Conservation (phyloP, 2,329 filamentous ascomycete species). For the Hymenoscyphus salicellus region DNA sequence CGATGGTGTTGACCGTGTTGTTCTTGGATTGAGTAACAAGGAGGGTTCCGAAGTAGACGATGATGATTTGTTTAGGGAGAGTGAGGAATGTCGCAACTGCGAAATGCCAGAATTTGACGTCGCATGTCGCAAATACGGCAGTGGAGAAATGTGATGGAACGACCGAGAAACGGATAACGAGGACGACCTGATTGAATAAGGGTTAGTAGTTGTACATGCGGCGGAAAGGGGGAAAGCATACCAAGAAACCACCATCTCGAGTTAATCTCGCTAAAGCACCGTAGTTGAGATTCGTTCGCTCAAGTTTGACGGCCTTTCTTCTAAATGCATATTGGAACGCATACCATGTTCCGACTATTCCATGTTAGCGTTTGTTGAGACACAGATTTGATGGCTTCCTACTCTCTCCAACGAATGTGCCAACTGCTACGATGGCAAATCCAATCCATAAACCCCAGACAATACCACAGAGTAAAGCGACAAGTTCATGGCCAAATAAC, state of each 20-base stretch:
- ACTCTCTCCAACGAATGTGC: slow-evolving; percentile 43
- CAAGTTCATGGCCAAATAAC: slow-evolving; percentile 43
- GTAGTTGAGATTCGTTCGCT: slow-evolving; percentile 43
- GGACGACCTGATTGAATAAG: slow-evolving; percentile 36
- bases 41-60: slow-evolving; percentile 41
- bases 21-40: slow-evolving; percentile 35
- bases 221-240: slow-evolving; percentile 18
- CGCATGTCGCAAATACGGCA: slow-evolving; percentile 44
- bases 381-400: slow-evolving; percentile 13
- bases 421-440: slow-evolving; percentile 42
- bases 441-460: slow-evolving; percentile 44
- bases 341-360: slow-evolving; percentile 39
- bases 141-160: slow-evolving; percentile 44
- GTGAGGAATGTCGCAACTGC: slow-evolving; percentile 42
- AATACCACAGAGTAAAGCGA: slow-evolving; percentile 43
- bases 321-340: slow-evolving; percentile 41
- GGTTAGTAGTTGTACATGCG: not conserved
- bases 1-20: slow-evolving; percentile 36
- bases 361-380: not conserved
- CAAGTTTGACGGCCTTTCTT: slow-evolving; percentile 38
- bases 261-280: slow-evolving; percentile 41
- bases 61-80: slow-evolving; percentile 43
- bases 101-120: slow-evolving; percentile 43
- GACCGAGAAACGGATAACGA: slow-evolving; percentile 42
- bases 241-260: slow-evolving; percentile 42